Evolutionary conservation across 2,329 filamentous ascomycete genomes (phyloP), one percentile per base, ranked within the genome.

Genomic region (Thielaviopsis ethacetica): DNA sequence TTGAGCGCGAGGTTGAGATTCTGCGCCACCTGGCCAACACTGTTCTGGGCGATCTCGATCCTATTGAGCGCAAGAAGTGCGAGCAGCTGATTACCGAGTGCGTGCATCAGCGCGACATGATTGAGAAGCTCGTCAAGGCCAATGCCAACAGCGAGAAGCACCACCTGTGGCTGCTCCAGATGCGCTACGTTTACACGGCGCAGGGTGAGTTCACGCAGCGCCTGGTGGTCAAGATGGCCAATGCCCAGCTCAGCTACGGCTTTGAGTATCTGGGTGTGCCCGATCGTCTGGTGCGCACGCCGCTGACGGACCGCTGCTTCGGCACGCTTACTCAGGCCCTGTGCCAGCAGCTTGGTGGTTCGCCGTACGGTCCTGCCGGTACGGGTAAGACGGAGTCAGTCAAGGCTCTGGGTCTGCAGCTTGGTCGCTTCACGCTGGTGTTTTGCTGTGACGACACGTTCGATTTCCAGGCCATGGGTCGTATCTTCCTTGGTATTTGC

Each of bases 401-500:
- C 70, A 99, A 99, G 72, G 93, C 93, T 21, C 80, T 99, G 26
- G 94, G 93, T 76, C 81, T 98, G 3, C 91, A 98, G 70, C 83
- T 99, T 58, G 94, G 93, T 69, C 85, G 94, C 62, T 99, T 98
- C 70, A 98, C 94, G 1, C 81, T 99, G 26, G 94, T 99, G 27
- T 98, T 99, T 76, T 98, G 94, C 71, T 99, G 93, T 75, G 93
- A 99, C 68, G 93, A 98, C 72, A 98, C 93, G 0, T 99, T 99
- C 67, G 93, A 99, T 71, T 98, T 97, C 77, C 93, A 98, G 68
- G 93, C 93, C 56, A 98, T 99, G 93, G 94, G 94, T 15, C 88
- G 93, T 65, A 99, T 99, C 66, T 98, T 99, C 80, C 79, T 98
- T 41, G 93, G 93, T 79, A 95, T 99, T 63, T 98, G 94, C 70